Percentiles rank a stretch among this genome's conserved stretches.
These are phyloP conservation scores for Venturia asperata DNA, from an alignment of 2,329 filamentous ascomycete species.

Conservation along the genomic window DNA sequence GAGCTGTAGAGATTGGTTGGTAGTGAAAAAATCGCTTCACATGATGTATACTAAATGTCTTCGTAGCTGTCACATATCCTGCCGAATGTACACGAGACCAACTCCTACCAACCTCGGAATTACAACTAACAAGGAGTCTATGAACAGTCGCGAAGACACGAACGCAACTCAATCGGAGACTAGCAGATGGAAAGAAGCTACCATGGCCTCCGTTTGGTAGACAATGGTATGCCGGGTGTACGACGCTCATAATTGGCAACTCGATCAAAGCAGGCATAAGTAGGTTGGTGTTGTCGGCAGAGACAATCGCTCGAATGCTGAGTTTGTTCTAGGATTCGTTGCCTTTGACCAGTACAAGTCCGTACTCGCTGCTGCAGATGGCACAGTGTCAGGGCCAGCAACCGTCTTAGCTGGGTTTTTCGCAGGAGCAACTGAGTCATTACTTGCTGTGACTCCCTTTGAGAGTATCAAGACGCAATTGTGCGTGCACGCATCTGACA, in stretches of 20 bases:
- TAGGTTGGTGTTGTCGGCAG: slow-evolving; percentile 40
- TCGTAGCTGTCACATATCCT: slow-evolving; percentile 76
- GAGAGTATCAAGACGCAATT: slow-evolving; percentile 98
- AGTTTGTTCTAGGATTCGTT: slow-evolving; percentile 60
- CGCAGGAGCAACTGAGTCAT: slow-evolving; percentile 86
- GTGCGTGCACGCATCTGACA: slow-evolving; percentile 25
- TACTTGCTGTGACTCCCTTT: slow-evolving; percentile 90
- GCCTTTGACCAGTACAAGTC: slow-evolving; percentile 93
- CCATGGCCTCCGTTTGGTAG: slow-evolving; percentile 89
- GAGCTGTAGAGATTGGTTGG: slow-evolving; percentile 85
- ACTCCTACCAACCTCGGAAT: slow-evolving; percentile 12
- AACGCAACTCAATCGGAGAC: slow-evolving; percentile 80
- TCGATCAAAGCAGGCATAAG: slow-evolving; percentile 92
- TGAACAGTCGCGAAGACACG: slow-evolving; percentile 80
- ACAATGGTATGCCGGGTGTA: slow-evolving; percentile 98
- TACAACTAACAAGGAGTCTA: slow-evolving; percentile 16
- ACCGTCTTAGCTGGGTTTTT: slow-evolving; percentile 93
- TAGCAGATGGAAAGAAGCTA: slow-evolving; percentile 76
- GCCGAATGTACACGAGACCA: slow-evolving; percentile 64
- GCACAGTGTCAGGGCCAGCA: slow-evolving; percentile 80
- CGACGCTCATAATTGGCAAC: slow-evolving; percentile 93
- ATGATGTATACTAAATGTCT: slow-evolving; percentile 23
- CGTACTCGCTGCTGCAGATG: slow-evolving; percentile 71
- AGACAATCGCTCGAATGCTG: background rate
- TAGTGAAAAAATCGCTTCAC: slow-evolving; percentile 1